A percentile compares a stretch with the other conserved stretches of the same genome.
Conservation (phyloP, 2,329 filamentous ascomycete species). For the Moelleriella libera region DNA sequence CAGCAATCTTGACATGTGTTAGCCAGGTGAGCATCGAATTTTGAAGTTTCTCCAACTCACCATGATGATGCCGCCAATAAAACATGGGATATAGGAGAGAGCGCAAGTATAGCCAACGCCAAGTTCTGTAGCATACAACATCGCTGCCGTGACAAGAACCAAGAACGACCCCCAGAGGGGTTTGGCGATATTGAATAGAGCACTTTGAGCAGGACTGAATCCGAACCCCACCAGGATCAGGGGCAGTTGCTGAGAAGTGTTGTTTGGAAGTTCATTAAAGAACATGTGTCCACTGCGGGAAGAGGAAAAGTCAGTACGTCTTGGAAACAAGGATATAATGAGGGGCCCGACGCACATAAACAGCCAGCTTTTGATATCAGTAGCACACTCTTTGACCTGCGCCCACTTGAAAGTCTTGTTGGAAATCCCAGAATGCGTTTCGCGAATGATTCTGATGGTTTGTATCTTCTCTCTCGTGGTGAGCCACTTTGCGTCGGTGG, state of each 20-base stretch:
- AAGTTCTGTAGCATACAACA: slow-evolving; percentile 9
- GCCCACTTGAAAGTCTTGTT: slow-evolving; percentile 11
- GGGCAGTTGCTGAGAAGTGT: slow-evolving; percentile 12
- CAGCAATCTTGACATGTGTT: slow-evolving; percentile 4
- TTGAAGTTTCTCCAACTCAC: background rate
- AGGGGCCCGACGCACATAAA: slow-evolving; percentile 2
- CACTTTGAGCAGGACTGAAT: slow-evolving; percentile 11
- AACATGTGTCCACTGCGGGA: slow-evolving; percentile 10
- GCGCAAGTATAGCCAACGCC: slow-evolving; percentile 12
- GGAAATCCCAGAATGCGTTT: slow-evolving; percentile 8
- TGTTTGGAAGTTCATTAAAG: slow-evolving; percentile 13
- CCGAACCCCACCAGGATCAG: slow-evolving; percentile 11
- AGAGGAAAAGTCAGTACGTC: background rate
- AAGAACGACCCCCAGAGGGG: slow-evolving; percentile 9
- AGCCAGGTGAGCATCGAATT: background rate
- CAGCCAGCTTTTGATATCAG: slow-evolving; percentile 10
- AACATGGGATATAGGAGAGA: slow-evolving; percentile 11
- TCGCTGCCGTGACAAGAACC: slow-evolving; percentile 8
- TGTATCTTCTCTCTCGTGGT: slow-evolving; percentile 9
- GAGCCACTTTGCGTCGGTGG: slow-evolving; percentile 9
- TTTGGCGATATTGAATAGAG: slow-evolving; percentile 12
- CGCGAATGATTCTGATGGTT: slow-evolving; percentile 8
- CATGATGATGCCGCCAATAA: slow-evolving; percentile 10
- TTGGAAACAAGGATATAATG: background rate
- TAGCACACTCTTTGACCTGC: slow-evolving; percentile 9